These are phyloP conservation scores for Sequoiadendron giganteum DNA, from an alignment of 75 land plant genomes.

Conservation along the genomic window DNA sequence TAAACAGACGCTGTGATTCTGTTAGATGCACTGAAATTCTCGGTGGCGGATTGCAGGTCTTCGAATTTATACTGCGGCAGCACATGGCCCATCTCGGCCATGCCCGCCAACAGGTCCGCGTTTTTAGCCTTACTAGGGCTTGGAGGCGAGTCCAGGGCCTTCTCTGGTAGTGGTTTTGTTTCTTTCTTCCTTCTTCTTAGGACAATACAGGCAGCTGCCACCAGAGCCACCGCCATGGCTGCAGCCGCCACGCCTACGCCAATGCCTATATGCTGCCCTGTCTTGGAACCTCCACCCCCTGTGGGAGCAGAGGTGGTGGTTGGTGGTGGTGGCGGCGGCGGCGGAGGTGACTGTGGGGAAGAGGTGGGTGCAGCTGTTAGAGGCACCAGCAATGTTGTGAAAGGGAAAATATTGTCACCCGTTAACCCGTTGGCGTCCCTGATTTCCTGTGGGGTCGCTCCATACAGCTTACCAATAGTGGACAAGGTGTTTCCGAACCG, in stretches of 20 bases:
- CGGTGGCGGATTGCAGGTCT: slow-evolving; percentile 59
- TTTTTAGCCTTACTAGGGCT: background rate
- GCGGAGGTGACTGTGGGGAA: slow-evolving; percentile 15
- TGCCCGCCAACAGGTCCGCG: background rate
- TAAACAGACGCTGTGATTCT: slow-evolving; percentile 57
- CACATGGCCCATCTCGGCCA: background rate
- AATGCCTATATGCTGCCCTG: background rate
- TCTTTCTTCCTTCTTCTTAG: background rate
- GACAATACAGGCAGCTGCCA: background rate
- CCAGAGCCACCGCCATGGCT: background rate
- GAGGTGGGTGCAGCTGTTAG: slow-evolving; percentile 26
- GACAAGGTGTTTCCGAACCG: slow-evolving; percentile 22
- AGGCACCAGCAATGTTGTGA: slow-evolving; percentile 59
- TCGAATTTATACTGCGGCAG: slow-evolving; percentile 34
- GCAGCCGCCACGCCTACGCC: slow-evolving; percentile 1
- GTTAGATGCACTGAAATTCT: slow-evolving; percentile 36
- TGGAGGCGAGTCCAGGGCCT: background rate
- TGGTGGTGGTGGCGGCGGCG: slow-evolving; percentile 5
- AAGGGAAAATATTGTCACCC: slow-evolving; percentile 10
- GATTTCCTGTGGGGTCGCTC: slow-evolving; percentile 9
- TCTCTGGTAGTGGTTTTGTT: background rate
- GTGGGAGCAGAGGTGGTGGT: slow-evolving; percentile 3
- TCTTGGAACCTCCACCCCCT: background rate
- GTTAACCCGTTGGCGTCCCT: slow-evolving; percentile 32
- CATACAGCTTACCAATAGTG: slow-evolving; percentile 25